Evolutionary conservation across 2,329 filamentous ascomycete genomes (phyloP).

Genomic region (Phaeosphaeria sp.): DNA sequence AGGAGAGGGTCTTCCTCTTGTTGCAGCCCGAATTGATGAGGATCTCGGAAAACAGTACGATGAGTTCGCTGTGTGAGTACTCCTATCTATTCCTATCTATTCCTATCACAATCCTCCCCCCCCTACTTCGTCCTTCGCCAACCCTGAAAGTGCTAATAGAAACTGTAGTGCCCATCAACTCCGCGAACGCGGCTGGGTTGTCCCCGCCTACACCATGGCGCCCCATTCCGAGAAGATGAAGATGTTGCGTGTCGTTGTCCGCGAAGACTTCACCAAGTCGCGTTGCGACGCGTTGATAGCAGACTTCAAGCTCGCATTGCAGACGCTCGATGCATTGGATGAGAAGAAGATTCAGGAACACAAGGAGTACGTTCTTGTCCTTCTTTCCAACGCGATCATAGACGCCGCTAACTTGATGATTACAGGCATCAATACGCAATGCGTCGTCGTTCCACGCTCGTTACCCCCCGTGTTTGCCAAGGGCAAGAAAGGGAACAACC

Average conservation of each 20-base stretch:
- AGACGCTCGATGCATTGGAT: conserved; percentile 77
- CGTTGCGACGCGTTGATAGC: conserved; percentile 78
- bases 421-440: conserved; percentile 28
- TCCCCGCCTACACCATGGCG: conserved; percentile 97
- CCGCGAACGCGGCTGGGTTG: conserved; percentile 87
- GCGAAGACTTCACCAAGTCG: conserved; percentile 86
- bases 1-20: conserved; percentile 83
- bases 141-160: no score
- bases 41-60: conserved; percentile 61
- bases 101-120: no score
- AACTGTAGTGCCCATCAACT: conserved; percentile 83
- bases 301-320: conserved; percentile 80
- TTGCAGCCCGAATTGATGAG: conserved; percentile 80
- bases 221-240: conserved; percentile 83
- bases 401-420: neutral
- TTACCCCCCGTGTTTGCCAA: conserved; percentile 39
- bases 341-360: conserved; percentile 72
- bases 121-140: no score
- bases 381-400: neutral
- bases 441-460: conserved; percentile 36
- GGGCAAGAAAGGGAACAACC: conserved; percentile 35
- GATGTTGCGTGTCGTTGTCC: conserved; percentile 89
- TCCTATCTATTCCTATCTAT: conserved; percentile 54
- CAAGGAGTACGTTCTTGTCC: conserved; percentile 60
- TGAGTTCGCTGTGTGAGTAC: conserved; percentile 57